Evolutionary conservation across 1,139 yeast species (phyloP).

Genomic region (Taiozyma onychis): DNA sequence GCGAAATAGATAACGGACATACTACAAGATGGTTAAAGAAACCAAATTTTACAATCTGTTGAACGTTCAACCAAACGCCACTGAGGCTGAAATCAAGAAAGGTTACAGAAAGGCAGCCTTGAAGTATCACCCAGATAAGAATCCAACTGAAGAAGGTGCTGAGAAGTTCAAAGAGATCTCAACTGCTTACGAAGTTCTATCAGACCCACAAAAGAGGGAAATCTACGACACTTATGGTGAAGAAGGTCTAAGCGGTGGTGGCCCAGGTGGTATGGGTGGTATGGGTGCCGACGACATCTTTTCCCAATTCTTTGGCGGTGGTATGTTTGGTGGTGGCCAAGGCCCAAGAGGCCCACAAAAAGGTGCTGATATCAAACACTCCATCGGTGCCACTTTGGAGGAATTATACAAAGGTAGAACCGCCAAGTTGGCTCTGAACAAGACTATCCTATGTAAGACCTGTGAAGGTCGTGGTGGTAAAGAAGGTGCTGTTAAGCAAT

Average conservation of each 20-base stretch:
- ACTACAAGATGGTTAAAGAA: slow-evolving; percentile 71
- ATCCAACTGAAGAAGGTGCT: slow-evolving; percentile 84
- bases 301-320: slow-evolving; percentile 88
- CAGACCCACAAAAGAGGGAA: slow-evolving; percentile 85
- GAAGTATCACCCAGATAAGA: slow-evolving; percentile 94
- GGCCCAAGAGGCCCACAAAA: slow-evolving; percentile 81
- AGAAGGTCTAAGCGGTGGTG: slow-evolving; percentile 80
- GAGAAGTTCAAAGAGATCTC: slow-evolving; percentile 93
- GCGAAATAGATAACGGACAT: background rate
- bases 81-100: slow-evolving; percentile 82
- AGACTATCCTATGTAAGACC: slow-evolving; percentile 78
- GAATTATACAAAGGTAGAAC: slow-evolving; percentile 94
- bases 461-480: slow-evolving; percentile 98
- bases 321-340: slow-evolving; percentile 49
- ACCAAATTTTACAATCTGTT: slow-evolving; percentile 81
- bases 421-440: slow-evolving; percentile 88
- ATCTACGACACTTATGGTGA: slow-evolving; percentile 87
- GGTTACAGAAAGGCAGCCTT: slow-evolving; percentile 93
- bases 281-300: slow-evolving; percentile 77
- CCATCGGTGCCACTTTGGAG: slow-evolving; percentile 80
- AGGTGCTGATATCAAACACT: slow-evolving; percentile 89
- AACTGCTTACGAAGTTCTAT: slow-evolving; percentile 82
- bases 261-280: slow-evolving; percentile 70
- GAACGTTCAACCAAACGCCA: slow-evolving; percentile 76
- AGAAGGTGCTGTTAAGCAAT: slow-evolving; percentile 82